phyloP scores from a whole-genome alignment of 768 basidiomycete species.

The Boletus sensibilis region DNA sequence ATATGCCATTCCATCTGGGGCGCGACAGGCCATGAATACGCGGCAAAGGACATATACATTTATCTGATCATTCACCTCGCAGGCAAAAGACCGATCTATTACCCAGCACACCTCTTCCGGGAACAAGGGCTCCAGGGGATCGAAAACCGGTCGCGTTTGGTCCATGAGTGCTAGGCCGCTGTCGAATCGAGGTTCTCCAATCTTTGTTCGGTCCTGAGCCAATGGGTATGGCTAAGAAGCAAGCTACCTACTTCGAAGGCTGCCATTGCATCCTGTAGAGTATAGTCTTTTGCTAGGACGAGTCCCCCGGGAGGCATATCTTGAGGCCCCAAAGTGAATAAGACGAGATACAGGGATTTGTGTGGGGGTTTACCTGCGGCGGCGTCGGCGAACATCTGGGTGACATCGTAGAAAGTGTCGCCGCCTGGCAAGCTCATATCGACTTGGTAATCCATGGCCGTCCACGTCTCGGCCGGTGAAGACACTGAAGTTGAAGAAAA shows the following conservation, averaged over 20 bases:
- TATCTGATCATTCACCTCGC: constrained; percentile 58
- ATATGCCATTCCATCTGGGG: constrained; percentile 83
- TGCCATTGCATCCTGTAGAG: constrained; percentile 89
- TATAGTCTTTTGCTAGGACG: constrained; percentile 66
- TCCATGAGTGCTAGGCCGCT: constrained; percentile 60
- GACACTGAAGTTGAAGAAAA: constrained; percentile 1
- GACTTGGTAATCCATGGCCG: constrained; percentile 19
- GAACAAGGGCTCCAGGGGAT: constrained; percentile 60
- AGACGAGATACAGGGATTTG: neutral
- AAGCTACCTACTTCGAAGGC: constrained; percentile 69
- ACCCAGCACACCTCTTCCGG: constrained; percentile 89
- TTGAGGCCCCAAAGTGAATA: constrained; percentile 27
- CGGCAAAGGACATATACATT: constrained; percentile 7
- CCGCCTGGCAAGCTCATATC: constrained; percentile 48
- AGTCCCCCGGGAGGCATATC: constrained; percentile 66
- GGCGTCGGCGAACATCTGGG: constrained; percentile 56
- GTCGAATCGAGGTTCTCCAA: constrained; percentile 88
- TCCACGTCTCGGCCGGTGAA: constrained; percentile 4
- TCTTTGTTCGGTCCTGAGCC: constrained; percentile 50
- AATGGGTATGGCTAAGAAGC: constrained; percentile 6
- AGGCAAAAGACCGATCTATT: constrained; percentile 71
- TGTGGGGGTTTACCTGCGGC: constrained; percentile 48
- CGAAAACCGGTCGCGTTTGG: constrained; percentile 50
- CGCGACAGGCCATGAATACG: constrained; percentile 15
- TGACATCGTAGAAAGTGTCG: constrained; percentile 63